Evolutionary conservation across 805 yeast genomes (phyloP), one percentile per base, ranked within the genome.

Genomic region (Candida patagonica): DNA sequence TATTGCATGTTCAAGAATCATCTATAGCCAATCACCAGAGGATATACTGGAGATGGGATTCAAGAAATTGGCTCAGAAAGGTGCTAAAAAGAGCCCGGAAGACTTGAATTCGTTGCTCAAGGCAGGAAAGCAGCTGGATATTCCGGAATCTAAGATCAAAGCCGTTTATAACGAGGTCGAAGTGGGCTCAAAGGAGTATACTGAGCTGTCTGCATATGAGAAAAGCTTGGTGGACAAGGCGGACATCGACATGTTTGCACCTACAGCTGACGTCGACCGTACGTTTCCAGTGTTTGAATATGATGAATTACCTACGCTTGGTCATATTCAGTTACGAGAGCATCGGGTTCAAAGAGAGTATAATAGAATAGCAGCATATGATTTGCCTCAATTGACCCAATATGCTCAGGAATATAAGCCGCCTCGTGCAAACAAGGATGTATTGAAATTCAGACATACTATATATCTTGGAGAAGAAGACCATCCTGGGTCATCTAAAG

Each of bases 291-390:
- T 56, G 19, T 74, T 70, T 49, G 68, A 70, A 51, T 76, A 65
- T 51, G 85, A 78, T 54, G 87, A 80, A 53, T 66, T 76, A 46
- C 80, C 86, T 20, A 67, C 79, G 4, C 63, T 65, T 10, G 94
- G 92, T 17, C 94, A 80, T 51, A 78, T 80, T 51, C 71, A 73
- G 44, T 71, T 80, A 25, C 74, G 75, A 41, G 80, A 76, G 48
- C 83, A 77, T 52, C 73, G 96, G 55, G 80, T 75, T 48, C 77
- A 74, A 50, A 77, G 94, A 50, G 75, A 81, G 47, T 76, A 79
- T 53, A 79, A 79, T 54, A 73, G 96, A 52, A 68, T 85, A 32
- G 85, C 94, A 8, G 96, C 96, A 0, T 89, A 80, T 62, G 97
- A 89, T 58, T 71, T 89, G 68, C 98, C 98, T 5, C 71, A 76